A percentile compares a stretch with the other conserved stretches of the same genome.
Evolutionary conservation across 495 filamentous ascomycete species (phyloP).

Genomic region (Massariosphaeria phaeospora): DNA sequence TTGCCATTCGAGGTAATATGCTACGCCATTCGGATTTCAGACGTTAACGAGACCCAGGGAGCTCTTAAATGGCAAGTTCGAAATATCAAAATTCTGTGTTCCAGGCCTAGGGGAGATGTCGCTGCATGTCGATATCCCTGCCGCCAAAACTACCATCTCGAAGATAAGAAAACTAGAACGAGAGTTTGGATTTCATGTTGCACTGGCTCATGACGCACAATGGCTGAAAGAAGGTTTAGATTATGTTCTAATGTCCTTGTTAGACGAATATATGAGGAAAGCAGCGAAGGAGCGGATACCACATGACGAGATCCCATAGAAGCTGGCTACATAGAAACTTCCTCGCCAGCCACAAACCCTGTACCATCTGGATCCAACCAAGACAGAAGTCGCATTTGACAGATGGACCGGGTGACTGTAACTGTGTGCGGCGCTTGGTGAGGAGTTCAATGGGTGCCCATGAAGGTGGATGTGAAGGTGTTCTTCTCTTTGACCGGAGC

Average conservation of each 20-base stretch:
- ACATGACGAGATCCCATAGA: conserved; percentile 24
- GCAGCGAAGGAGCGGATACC: conserved; percentile 22
- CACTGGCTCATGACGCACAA: conserved; percentile 23
- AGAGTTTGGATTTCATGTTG: conserved; percentile 22
- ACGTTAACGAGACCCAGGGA: conserved; percentile 12
- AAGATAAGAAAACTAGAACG: conserved; percentile 19
- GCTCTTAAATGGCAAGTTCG: conserved; percentile 26
- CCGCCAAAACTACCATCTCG: conserved; percentile 18
- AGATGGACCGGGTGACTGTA: too few species aligned
- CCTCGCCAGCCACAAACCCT: too few species aligned
- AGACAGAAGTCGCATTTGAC: too few species aligned
- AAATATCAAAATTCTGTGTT: conserved; percentile 24
- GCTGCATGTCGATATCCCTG: conserved; percentile 21
- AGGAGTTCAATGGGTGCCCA: too few species aligned
- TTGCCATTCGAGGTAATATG: conserved; percentile 28
- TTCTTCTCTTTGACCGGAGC: too few species aligned
- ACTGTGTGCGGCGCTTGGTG: too few species aligned
- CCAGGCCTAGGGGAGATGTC: conserved; percentile 20
- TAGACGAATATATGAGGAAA: conserved; percentile 24
- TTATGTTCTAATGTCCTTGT: conserved; percentile 21
- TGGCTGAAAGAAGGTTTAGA: conserved; percentile 24
- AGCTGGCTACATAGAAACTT: too few species aligned
- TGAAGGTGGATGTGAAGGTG: too few species aligned
- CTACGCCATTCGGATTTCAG: background rate
- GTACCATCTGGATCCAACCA: too few species aligned